Conservation (phyloP, 306 rosid species). For the Quercus suber region DNA sequence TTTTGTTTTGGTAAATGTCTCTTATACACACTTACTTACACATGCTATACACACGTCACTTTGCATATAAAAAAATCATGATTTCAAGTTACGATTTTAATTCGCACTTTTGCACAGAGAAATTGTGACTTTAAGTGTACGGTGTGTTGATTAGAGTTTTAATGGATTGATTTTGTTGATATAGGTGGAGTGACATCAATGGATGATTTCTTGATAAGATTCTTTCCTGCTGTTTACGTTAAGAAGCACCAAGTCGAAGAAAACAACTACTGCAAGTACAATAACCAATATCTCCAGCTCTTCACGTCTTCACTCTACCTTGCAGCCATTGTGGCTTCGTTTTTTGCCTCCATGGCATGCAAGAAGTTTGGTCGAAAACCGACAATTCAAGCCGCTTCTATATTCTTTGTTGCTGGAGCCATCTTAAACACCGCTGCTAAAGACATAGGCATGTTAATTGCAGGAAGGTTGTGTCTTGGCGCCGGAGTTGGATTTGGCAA, state of each 20-base stretch:
- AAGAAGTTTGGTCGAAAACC: conserved; percentile 21
- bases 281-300: conserved; percentile 24
- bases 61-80: too few relatives aligned
- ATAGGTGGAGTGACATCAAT: conserved; percentile 37
- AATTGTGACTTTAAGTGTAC: background rate
- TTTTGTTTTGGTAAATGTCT: too few relatives aligned
- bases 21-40: too few relatives aligned
- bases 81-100: too few relatives aligned
- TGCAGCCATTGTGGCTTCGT: conserved; percentile 33
- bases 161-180: background rate
- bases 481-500: conserved; percentile 34
- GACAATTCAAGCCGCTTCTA: conserved; percentile 18
- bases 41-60: too few relatives aligned
- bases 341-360: conserved; percentile 7
- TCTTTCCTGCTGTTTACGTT: conserved; percentile 23
- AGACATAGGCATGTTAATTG: conserved; percentile 15
- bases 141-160: background rate
- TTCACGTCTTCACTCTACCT: conserved; percentile 41
- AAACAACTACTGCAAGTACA: conserved; percentile 35
- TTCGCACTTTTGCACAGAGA: too few relatives aligned
- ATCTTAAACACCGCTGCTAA: conserved; percentile 9
- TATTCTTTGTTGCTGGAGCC: conserved; percentile 30
- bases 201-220: conserved; percentile 31
- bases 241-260: conserved; percentile 18
- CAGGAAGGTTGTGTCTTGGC: conserved; percentile 30